These are phyloP conservation scores for Penicillium cataractarum DNA, from an alignment of 495 filamentous ascomycete genomes.

Conservation along the genomic window DNA sequence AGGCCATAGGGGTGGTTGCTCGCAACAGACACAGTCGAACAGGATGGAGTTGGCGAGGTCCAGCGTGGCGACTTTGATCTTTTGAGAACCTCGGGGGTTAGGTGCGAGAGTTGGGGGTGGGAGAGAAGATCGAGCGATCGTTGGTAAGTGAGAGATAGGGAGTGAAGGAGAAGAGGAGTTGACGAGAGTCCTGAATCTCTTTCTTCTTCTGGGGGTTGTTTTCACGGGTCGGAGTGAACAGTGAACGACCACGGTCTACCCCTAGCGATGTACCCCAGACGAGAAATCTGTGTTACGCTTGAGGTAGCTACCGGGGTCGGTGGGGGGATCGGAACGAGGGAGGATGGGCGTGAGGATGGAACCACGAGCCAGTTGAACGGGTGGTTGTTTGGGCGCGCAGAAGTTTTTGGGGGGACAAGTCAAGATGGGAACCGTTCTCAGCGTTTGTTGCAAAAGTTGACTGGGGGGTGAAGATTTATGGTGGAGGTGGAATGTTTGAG, in stretches of 20 bases:
- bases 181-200: background rate
- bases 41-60: slow-evolving; percentile 23
- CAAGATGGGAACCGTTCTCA: slow-evolving; percentile 11
- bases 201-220: background rate
- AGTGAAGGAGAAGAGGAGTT: background rate
- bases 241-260: slow-evolving; percentile 45
- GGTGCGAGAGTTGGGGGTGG: background rate
- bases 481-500: background rate
- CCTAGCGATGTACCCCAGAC: slow-evolving; percentile 51
- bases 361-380: slow-evolving; percentile 14
- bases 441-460: background rate
- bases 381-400: background rate
- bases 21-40: slow-evolving; percentile 24
- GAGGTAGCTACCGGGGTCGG: slow-evolving; percentile 48
- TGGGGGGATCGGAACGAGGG: slow-evolving; percentile 15
- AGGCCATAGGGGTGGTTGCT: slow-evolving; percentile 41
- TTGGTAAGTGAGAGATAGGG: slow-evolving; percentile 1
- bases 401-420: background rate
- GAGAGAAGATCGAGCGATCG: slow-evolving; percentile 6
- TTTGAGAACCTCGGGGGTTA: slow-evolving; percentile 1
- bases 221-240: slow-evolving; percentile 17
- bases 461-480: background rate
- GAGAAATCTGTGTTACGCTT: slow-evolving; percentile 48
- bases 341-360: slow-evolving; percentile 19
- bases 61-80: slow-evolving; percentile 29